These are phyloP conservation scores for Protea cynaroides DNA, from an alignment of 164 flowering plant genomes.

Conservation along the genomic window DNA sequence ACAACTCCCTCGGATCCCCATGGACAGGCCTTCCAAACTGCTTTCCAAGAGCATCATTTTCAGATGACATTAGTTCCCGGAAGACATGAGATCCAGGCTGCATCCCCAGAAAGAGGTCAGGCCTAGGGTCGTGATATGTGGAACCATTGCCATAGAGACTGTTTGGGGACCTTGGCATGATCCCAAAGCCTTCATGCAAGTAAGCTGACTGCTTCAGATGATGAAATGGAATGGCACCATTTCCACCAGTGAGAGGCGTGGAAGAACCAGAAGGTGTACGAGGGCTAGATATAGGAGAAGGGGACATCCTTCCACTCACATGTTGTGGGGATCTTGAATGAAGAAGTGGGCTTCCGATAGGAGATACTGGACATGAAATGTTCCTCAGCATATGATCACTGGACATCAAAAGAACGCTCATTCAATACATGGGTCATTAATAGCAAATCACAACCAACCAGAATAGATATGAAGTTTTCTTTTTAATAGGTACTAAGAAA, in stretches of 20 bases:
- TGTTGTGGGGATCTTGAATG: constrained; percentile 70
- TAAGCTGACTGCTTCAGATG: constrained; percentile 43
- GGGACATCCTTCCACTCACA: constrained; percentile 67
- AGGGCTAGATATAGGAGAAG: constrained; percentile 84
- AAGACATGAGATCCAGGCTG: constrained; percentile 53
- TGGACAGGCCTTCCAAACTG: constrained; percentile 41
- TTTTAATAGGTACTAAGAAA: not conserved
- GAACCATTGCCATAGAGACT: constrained; percentile 31
- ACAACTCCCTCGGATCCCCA: constrained; percentile 29
- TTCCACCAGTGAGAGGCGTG: constrained; percentile 80
- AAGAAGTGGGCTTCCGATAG: constrained; percentile 75
- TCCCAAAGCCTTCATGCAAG: constrained; percentile 54
- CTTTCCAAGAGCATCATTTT: constrained; percentile 42
- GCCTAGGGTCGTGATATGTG: constrained; percentile 46
- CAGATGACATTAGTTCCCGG: constrained; percentile 39
- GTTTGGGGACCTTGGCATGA: constrained; percentile 40
- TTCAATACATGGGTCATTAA: not conserved
- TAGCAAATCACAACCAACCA: not conserved
- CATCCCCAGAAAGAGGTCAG: constrained; percentile 53
- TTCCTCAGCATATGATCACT: constrained; percentile 65
- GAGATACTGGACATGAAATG: constrained; percentile 87
- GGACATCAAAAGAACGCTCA: constrained; percentile 17
- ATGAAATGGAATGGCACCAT: constrained; percentile 65
- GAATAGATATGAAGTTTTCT: not conserved
- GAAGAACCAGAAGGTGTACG: constrained; percentile 71